Percentiles rank a stretch among this genome's conserved stretches.
Conservation (phyloP, 2,329 filamentous ascomycete species). For the Myriosclerotinia duriaeana region DNA sequence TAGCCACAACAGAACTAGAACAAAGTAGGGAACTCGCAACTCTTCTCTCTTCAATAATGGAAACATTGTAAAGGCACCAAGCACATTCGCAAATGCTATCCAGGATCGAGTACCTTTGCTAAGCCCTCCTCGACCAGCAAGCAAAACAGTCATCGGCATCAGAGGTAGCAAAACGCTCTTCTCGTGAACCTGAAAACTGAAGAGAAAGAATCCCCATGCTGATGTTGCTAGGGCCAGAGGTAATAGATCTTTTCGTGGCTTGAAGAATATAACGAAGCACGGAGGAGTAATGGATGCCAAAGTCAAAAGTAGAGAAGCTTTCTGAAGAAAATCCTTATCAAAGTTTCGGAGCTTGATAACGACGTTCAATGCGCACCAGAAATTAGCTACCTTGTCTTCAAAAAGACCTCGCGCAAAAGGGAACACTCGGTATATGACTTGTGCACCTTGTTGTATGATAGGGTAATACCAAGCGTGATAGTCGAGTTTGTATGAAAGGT, state of each 20-base stretch:
- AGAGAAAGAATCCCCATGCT: conserved; percentile 96
- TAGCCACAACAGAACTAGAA: conserved; percentile 84
- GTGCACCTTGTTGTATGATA: conserved; percentile 72
- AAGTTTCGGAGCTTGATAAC: conserved; percentile 82
- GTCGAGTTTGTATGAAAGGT: conserved; percentile 59
- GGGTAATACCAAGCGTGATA: conserved; percentile 70
- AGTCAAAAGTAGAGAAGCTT: conserved; percentile 72
- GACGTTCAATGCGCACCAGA: conserved; percentile 93
- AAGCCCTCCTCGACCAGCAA: conserved; percentile 76
- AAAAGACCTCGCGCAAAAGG: conserved; percentile 95
- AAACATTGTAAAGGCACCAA: conserved; percentile 91
- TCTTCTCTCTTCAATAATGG: conserved; percentile 85
- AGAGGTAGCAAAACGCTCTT: conserved; percentile 93
- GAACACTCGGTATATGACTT: conserved; percentile 89
- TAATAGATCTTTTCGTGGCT: conserved; percentile 73
- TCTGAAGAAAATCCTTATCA: conserved; percentile 69
- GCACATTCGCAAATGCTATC: conserved; percentile 93
- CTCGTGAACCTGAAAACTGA: conserved; percentile 97
- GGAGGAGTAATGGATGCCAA: conserved; percentile 74
- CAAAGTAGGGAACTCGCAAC: conserved; percentile 77
- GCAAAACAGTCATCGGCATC: conserved; percentile 86
- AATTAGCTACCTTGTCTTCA: conserved; percentile 98
- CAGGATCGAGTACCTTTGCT: conserved; percentile 76
- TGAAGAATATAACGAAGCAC: conserved; percentile 75
- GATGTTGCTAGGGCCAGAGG: conserved; percentile 79